Evolutionary conservation across 192 early-diverging fungal genomes (phyloP).

Genomic region (Linnemannia zychae): DNA sequence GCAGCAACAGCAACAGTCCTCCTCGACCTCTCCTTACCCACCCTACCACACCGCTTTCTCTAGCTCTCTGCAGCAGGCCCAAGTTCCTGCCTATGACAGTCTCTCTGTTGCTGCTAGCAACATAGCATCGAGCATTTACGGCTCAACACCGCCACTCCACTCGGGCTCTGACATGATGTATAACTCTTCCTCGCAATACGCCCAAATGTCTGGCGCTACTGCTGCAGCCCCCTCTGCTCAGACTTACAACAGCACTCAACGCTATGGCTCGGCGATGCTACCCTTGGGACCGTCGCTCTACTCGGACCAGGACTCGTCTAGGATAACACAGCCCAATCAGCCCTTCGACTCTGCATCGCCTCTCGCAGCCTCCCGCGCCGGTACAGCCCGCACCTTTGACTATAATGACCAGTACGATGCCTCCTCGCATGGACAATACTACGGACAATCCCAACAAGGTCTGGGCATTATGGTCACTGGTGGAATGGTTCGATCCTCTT

Average conservation of each 20-base stretch:
- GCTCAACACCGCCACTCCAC: slow-evolving; percentile 20
- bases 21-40: slow-evolving; percentile 22
- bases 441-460: slow-evolving; percentile 24
- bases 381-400: slow-evolving; percentile 4
- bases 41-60: slow-evolving; percentile 38
- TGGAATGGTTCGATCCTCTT: slow-evolving; percentile 30
- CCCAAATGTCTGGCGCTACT: neutral
- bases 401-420: slow-evolving; percentile 23
- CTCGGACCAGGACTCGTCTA: slow-evolving; percentile 19
- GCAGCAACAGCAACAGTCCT: slow-evolving; percentile 40
- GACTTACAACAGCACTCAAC: slow-evolving; percentile 10
- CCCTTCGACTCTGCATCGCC: slow-evolving; percentile 17
- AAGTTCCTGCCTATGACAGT: slow-evolving; percentile 23
- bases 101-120: slow-evolving; percentile 20
- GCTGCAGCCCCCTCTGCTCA: neutral
- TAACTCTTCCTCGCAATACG: slow-evolving; percentile 21
- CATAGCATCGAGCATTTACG: slow-evolving; percentile 22
- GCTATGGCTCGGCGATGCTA: slow-evolving; percentile 21
- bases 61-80: slow-evolving; percentile 14
- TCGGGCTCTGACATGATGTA: slow-evolving; percentile 21
- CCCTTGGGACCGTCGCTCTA: slow-evolving; percentile 28
- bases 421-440: slow-evolving; percentile 21
- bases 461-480: slow-evolving; percentile 35
- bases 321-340: slow-evolving; percentile 7
- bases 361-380: neutral